phyloP scores from a whole-genome alignment of 2,329 filamentous ascomycete species.

The Penicillium sp. region DNA sequence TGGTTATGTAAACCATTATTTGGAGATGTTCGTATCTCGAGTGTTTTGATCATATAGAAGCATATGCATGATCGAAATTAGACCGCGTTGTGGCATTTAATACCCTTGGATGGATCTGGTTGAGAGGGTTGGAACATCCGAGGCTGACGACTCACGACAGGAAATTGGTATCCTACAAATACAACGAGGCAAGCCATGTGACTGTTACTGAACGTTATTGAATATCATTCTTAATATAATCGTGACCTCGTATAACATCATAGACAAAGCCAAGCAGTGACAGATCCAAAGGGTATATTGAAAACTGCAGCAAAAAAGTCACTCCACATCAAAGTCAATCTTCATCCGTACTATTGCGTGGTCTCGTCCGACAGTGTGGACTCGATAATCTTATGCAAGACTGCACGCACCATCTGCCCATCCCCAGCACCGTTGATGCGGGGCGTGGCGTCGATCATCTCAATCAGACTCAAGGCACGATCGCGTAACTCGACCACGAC shows the following conservation, averaged over 20 bases:
- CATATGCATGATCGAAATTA: neutral
- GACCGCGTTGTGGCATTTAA: neutral
- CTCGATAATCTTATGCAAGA: constrained; percentile 62
- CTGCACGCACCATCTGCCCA: constrained; percentile 56
- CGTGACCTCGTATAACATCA: constrained; percentile 9
- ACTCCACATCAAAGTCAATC: neutral
- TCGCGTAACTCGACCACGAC: constrained; percentile 61
- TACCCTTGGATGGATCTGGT: neutral
- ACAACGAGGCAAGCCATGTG: neutral
- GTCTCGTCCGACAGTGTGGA: constrained; percentile 29
- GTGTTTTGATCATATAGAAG: constrained; percentile 4
- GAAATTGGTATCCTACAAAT: constrained; percentile 4
- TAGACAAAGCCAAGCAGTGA: constrained; percentile 6
- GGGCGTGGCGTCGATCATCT: constrained; percentile 55
- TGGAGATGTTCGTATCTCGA: neutral
- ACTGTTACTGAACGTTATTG: neutral
- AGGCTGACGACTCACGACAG: constrained; percentile 8
- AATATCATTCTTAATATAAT: neutral
- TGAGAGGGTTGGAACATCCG: neutral
- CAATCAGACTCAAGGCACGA: constrained; percentile 58
- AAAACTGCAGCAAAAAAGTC: neutral
- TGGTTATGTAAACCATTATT: constrained; percentile 59
- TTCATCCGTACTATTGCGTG: neutral
- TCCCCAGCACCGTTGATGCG: constrained; percentile 47
- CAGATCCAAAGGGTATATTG: constrained; percentile 15